Base-by-base conservation (phyloP, 2,329 filamentous ascomycete species). In the Pseudogymnoascus sp. region DNA sequence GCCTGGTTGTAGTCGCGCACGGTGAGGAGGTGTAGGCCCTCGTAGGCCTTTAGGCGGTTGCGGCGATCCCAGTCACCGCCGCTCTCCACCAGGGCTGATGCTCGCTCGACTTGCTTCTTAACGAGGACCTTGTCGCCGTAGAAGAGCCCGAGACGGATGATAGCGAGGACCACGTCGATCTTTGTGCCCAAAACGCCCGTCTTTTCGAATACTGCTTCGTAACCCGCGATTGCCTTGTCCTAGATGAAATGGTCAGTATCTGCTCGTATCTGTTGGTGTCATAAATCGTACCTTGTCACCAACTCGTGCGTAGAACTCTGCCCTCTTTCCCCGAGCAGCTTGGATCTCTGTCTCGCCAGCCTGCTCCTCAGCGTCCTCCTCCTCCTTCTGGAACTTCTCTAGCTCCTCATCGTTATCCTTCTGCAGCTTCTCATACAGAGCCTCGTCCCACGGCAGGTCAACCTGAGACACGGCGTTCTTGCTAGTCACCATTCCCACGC, bases 61-160 rank as follows among this genome's bases (percentile, higher is more conserved):
- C 95, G 89, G 68, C 95, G 90, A 76, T 99, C 95, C 95, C 95
- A 99, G 78, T 99, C 95, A 76, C 95, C 95, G 69, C 95, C 95
- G 68, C 89, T 89, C 74, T 99, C 95, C 35, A 99, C 93, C 61
- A 99, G 83, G 3, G 89, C 84, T 78, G 90, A 91, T 70, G 93
- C 93, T 47, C 93, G 88, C 72, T 96, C 92, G 57, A 97, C 85
- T 65, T 91, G 90, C 83, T 96, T 96, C 85, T 96, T 96, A 60
- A 96, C 93, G 63, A 95, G 85, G 42, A 89, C 76, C 78, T 92
- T 93, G 78, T 99, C 95, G 68, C 93, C 92, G 74, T 96, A 99
- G 82, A 99, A 99, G 65, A 99, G 83, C 36, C 90, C 92, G 75
- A 97, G 88, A 65, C 95, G 91, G 79, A 97, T 93, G 79, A 97